Percentiles rank a stretch among this genome's conserved stretches.
These are phyloP conservation scores for Solanum pennellii DNA, from an alignment of 257 asterid genomes.

Conservation along the genomic window DNA sequence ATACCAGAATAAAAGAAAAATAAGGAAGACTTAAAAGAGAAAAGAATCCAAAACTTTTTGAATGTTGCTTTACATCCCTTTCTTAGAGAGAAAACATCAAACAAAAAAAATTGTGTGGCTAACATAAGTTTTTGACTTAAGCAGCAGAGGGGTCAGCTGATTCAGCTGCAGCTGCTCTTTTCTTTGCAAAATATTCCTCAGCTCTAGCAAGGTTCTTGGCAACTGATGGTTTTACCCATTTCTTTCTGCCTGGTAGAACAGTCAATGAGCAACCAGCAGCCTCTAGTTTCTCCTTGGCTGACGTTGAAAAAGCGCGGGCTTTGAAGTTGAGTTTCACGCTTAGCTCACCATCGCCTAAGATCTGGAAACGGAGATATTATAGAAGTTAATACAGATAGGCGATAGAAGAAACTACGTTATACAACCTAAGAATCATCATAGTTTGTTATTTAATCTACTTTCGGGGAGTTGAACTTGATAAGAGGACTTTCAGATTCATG, in stretches of 20 bases:
- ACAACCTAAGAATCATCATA: not conserved
- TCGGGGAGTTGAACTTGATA: not conserved
- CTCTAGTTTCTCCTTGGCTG: constrained; percentile 67
- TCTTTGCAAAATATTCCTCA: constrained; percentile 78
- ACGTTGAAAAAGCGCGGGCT: constrained; percentile 59
- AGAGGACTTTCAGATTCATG: not conserved
- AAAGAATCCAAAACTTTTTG: constrained; percentile 1
- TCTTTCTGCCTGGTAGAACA: constrained; percentile 69
- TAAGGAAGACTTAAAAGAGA: not conserved
- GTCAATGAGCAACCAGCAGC: constrained; percentile 46
- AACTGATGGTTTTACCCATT: constrained; percentile 65
- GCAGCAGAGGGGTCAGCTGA: constrained; percentile 25
- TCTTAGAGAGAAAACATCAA: constrained; percentile 1
- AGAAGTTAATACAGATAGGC: not conserved
- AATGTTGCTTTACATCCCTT: constrained; percentile 7
- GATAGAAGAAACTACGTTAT: not conserved
- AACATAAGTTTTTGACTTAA: constrained; percentile 8
- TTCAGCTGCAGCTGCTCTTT: constrained; percentile 43
- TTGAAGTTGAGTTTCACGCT: constrained; percentile 48
- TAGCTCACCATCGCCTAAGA: constrained; percentile 65
- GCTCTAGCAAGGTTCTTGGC: constrained; percentile 76
- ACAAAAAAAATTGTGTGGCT: not conserved
- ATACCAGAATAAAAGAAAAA: not conserved
- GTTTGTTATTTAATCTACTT: not conserved
- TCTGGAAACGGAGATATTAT: constrained; percentile 19